Conservation (phyloP, 305 asterid species). For the Caryopteris hybrid region DNA sequence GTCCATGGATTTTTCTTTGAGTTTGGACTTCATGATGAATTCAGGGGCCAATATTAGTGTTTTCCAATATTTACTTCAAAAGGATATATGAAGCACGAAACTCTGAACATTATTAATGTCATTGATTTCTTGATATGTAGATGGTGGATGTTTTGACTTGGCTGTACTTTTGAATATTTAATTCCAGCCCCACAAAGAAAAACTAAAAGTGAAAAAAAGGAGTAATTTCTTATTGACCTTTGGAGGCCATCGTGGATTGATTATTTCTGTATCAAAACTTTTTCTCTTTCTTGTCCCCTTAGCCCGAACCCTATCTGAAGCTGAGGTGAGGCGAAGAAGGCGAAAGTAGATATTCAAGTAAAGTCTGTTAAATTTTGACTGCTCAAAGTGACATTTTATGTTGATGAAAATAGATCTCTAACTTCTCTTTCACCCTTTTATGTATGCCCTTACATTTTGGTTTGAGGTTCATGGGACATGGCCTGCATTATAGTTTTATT, state of each 20-base stretch:
- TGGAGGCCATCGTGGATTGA: background rate
- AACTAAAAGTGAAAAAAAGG: too few species aligned
- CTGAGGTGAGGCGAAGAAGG: too few species aligned
- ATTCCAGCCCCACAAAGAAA: too few species aligned
- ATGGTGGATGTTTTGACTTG: background rate
- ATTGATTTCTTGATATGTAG: background rate
- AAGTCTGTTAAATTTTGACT: background rate
- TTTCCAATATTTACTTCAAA: background rate
- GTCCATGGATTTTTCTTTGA: conserved; percentile 6
- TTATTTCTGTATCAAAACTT: too few species aligned
- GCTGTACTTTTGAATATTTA: background rate
- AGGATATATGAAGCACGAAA: background rate
- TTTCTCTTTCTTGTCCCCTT: too few species aligned
- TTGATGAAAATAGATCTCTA: background rate
- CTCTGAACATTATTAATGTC: background rate
- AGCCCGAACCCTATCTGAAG: too few species aligned
- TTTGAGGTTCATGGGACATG: background rate
- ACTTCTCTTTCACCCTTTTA: background rate
- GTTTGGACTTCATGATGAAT: conserved; percentile 1
- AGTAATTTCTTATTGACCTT: background rate
- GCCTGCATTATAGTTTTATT: background rate
- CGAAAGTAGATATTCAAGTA: too few species aligned
- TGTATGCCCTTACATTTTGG: conserved; percentile 1
- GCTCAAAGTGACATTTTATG: background rate
- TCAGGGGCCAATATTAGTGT: background rate